Conservation (phyloP, 441 rosid species). For the Adansonia madagascariensis region DNA sequence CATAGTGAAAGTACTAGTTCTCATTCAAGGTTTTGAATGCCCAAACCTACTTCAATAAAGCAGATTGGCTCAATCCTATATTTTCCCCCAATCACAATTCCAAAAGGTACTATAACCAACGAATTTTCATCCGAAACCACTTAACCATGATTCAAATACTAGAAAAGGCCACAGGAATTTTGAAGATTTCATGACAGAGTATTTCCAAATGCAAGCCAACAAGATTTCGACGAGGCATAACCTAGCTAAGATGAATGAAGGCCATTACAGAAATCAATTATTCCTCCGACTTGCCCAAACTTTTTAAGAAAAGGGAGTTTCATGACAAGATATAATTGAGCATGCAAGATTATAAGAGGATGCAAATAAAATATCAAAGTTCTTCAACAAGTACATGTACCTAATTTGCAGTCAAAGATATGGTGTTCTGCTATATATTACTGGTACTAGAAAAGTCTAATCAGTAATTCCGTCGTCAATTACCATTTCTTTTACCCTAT, state of each 20-base stretch:
- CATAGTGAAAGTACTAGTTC: background rate
- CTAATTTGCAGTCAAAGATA: background rate
- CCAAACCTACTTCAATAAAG: background rate
- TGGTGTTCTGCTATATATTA: background rate
- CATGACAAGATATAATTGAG: background rate
- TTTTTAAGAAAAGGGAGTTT: background rate
- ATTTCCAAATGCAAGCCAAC: background rate
- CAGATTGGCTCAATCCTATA: background rate
- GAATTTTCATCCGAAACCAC: background rate
- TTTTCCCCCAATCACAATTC: background rate
- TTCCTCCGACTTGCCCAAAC: background rate
- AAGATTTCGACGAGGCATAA: background rate
- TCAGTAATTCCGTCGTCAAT: background rate
- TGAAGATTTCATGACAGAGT: background rate
- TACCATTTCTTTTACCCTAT: background rate
- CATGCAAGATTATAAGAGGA: background rate
- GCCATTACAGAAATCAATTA: background rate
- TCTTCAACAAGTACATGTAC: background rate
- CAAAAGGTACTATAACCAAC: background rate
- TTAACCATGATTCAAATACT: background rate
- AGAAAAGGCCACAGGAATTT: background rate
- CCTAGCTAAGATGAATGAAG: background rate
- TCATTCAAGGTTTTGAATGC: slow-evolving; percentile 1
- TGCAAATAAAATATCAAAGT: background rate
- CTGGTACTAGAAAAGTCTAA: background rate